These are phyloP conservation scores for Entonaema liquescens DNA, from an alignment of 495 filamentous ascomycete species.

Conservation along the genomic window DNA sequence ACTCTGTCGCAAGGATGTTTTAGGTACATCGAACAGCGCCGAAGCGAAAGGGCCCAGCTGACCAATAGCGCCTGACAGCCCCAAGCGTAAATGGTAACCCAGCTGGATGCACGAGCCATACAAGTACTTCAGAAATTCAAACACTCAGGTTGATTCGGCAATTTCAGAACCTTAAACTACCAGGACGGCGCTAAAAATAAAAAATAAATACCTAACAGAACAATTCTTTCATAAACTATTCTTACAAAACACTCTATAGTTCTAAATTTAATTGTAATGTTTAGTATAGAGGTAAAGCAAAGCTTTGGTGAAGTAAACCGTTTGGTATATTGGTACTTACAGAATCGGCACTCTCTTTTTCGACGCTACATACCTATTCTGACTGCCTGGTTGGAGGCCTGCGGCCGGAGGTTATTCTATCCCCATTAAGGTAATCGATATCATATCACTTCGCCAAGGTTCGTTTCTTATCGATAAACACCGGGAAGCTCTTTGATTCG, in stretches of 20 bases:
- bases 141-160: conserved; percentile 8
- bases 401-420: not conserved
- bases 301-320: no score
- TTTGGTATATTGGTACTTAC: no score
- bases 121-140: not conserved
- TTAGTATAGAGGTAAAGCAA: no score
- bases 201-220: no score
- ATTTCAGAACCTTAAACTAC: conserved; percentile 11
- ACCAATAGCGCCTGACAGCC: conserved; percentile 32
- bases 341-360: no score
- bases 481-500: conserved; percentile 19
- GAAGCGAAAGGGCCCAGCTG: conserved; percentile 29
- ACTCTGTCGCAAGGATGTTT: conserved; percentile 8
- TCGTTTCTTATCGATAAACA: conserved; percentile 23
- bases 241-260: no score
- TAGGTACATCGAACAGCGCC: conserved; percentile 28
- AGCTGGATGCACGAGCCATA: not conserved
- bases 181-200: no score
- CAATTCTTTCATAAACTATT: no score
- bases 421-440: not conserved
- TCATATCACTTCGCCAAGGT: not conserved
- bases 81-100: not conserved
- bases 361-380: no score
- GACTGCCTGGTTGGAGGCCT: conserved; percentile 39
- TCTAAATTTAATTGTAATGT: no score